phyloP scores from a whole-genome alignment of 2,329 filamentous ascomycete genomes.

The Nemania serpens region DNA sequence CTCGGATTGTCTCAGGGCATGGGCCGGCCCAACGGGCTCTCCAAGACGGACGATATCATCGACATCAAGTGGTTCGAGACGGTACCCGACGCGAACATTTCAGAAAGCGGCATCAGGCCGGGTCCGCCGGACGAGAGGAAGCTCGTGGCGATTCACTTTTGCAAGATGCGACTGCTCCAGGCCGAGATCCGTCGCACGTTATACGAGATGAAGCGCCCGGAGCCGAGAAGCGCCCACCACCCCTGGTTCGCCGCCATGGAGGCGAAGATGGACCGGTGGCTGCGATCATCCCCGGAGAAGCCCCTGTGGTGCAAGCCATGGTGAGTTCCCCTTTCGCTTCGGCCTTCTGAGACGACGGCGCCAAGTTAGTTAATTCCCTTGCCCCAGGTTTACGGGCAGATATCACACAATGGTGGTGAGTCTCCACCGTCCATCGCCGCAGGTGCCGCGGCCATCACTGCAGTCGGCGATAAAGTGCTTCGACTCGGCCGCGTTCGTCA shows the following conservation, averaged over 20 bases:
- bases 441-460: conserved; percentile 82
- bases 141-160: conserved; percentile 87
- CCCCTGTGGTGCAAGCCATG: conserved; percentile 76
- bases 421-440: conserved; percentile 87
- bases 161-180: conserved; percentile 86
- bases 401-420: conserved; percentile 90
- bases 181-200: conserved; percentile 84
- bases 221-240: conserved; percentile 78
- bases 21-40: conserved; percentile 84
- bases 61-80: conserved; percentile 85
- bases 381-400: conserved; percentile 63
- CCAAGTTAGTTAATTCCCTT: neutral
- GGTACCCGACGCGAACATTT: conserved; percentile 84
- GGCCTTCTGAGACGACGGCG: neutral
- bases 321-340: conserved; percentile 54
- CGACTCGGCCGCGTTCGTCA: conserved; percentile 80
- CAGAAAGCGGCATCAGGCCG: conserved; percentile 71
- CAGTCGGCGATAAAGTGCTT: conserved; percentile 82
- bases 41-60: conserved; percentile 79
- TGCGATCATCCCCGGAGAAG: conserved; percentile 73
- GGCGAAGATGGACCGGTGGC: conserved; percentile 78
- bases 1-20: conserved; percentile 85
- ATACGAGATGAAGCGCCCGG: conserved; percentile 80
- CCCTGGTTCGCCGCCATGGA: conserved; percentile 87
- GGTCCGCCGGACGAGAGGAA: conserved; percentile 81